These are phyloP conservation scores for Ophioceras dolichostomum DNA, from an alignment of 2,329 filamentous ascomycete genomes.

Conservation along the genomic window DNA sequence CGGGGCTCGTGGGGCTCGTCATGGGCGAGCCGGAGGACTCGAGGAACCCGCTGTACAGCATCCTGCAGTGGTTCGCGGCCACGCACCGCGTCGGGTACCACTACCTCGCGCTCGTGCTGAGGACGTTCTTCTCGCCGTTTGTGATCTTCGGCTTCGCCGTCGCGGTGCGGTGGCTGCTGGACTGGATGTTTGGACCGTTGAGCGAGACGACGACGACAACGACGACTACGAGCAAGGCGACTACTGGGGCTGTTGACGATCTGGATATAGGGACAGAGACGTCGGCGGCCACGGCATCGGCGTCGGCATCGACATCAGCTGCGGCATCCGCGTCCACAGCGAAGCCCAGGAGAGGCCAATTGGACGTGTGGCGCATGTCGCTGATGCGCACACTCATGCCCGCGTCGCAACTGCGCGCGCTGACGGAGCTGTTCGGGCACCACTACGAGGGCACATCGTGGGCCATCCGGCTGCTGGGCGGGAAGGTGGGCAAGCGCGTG, in stretches of 20 bases:
- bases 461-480: slow-evolving; percentile 36
- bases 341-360: slow-evolving; percentile 19
- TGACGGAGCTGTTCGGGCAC: slow-evolving; percentile 37
- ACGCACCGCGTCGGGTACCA: slow-evolving; percentile 33
- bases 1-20: slow-evolving; percentile 31
- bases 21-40: slow-evolving; percentile 18
- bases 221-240: too few relatives aligned
- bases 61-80: slow-evolving; percentile 36
- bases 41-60: slow-evolving; percentile 23
- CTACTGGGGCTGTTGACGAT: too few relatives aligned
- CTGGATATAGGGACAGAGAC: too few relatives aligned
- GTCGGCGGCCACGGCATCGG: too few relatives aligned
- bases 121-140: slow-evolving; percentile 26
- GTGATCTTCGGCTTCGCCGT: slow-evolving; percentile 30
- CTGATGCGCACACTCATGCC: slow-evolving; percentile 33
- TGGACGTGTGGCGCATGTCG: slow-evolving; percentile 29
- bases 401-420: slow-evolving; percentile 26
- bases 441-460: slow-evolving; percentile 44
- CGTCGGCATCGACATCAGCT: too few relatives aligned
- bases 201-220: too few relatives aligned
- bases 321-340: too few relatives aligned
- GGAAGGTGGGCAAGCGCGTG: slow-evolving; percentile 35
- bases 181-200: slow-evolving; percentile 24
- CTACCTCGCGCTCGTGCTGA: slow-evolving; percentile 31
- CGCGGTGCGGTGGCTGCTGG: slow-evolving; percentile 25